A percentile compares a stretch with the other conserved stretches of the same genome.
phyloP scores from a whole-genome alignment of 495 filamentous ascomycete genomes.

The Talaromyces thailandensis region DNA sequence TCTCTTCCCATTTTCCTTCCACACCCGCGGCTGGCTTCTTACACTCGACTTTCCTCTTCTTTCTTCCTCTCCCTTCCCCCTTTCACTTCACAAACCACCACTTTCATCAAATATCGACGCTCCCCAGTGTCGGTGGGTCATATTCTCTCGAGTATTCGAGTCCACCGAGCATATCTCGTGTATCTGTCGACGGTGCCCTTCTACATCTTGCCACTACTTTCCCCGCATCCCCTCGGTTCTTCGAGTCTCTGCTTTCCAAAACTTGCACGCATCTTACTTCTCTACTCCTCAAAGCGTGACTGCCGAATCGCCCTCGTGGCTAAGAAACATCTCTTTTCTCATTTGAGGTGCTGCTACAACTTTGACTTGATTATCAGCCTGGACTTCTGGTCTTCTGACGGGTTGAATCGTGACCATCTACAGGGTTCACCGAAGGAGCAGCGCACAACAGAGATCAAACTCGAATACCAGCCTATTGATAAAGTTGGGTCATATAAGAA shows the following conservation, averaged over 20 bases:
- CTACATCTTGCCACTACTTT: constrained; percentile 1
- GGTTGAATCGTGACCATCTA: neutral
- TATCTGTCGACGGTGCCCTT: neutral
- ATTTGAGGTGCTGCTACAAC: neutral
- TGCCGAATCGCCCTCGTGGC: neutral
- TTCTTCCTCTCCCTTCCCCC: neutral
- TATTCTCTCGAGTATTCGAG: neutral
- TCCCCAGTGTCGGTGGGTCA: neutral
- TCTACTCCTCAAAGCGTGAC: neutral
- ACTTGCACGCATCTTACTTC: neutral
- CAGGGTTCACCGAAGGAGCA: neutral
- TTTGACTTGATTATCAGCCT: neutral
- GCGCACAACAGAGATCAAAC: neutral
- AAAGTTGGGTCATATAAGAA: neutral
- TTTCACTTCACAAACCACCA: neutral
- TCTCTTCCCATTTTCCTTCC: neutral
- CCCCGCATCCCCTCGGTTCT: neutral
- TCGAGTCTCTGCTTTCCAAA: neutral
- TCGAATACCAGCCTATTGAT: neutral
- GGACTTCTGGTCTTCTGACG: neutral
- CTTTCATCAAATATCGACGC: neutral
- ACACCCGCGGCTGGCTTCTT: neutral
- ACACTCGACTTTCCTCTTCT: neutral
- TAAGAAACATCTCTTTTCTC: neutral
- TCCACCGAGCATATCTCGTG: neutral